These are phyloP conservation scores for Casuarina glauca DNA, from an alignment of 306 rosid species.

Conservation along the genomic window DNA sequence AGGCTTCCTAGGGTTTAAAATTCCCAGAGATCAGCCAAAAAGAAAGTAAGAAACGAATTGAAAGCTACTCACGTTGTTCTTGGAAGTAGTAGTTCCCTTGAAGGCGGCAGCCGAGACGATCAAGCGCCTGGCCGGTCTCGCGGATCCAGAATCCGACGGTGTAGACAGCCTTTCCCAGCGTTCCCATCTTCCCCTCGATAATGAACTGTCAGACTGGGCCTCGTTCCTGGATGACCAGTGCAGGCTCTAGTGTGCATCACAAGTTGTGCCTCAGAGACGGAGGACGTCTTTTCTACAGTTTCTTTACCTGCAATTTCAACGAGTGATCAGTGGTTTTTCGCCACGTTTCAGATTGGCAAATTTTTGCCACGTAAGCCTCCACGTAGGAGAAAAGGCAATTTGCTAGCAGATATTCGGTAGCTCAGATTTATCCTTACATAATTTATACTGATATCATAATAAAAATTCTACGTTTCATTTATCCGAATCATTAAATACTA, in stretches of 20 bases:
- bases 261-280: neutral
- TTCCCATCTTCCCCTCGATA: constrained; percentile 53
- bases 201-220: neutral
- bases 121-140: constrained; percentile 92
- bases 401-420: no score
- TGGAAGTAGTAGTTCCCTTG: constrained; percentile 86
- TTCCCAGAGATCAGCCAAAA: neutral
- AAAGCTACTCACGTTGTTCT: constrained; percentile 60
- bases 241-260: neutral
- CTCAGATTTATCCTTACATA: no score
- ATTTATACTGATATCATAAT: no score
- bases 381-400: neutral
- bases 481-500: no score
- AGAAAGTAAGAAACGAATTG: neutral
- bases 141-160: constrained; percentile 97
- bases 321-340: neutral
- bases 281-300: neutral
- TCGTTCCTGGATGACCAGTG: neutral
- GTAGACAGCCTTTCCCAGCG: constrained; percentile 81
- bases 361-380: neutral
- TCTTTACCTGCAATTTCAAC: neutral
- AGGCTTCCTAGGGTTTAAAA: neutral
- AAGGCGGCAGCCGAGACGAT: constrained; percentile 89
- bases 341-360: neutral
- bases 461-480: no score